Conservation (phyloP, 2,329 filamentous ascomycete species). For the Xylariaceae sp. region DNA sequence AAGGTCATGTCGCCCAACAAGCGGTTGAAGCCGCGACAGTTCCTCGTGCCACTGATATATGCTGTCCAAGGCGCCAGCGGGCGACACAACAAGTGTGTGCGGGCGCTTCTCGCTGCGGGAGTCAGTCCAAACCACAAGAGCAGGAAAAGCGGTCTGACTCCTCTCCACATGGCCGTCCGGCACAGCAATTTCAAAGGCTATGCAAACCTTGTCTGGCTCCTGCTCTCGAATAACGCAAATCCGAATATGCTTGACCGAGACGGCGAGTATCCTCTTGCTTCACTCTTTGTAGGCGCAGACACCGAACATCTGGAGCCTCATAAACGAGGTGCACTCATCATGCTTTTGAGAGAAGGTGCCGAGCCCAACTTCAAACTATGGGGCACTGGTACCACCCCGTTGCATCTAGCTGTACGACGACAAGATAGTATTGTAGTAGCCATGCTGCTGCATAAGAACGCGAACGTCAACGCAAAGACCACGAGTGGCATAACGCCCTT, state of each 20-base stretch:
- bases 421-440: slow-evolving; percentile 7
- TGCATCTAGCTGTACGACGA: slow-evolving; percentile 9
- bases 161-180: slow-evolving; percentile 15
- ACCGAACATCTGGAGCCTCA: slow-evolving; percentile 4
- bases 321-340: slow-evolving; percentile 5
- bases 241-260: slow-evolving; percentile 5
- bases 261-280: slow-evolving; percentile 8
- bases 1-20: neutral
- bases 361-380: slow-evolving; percentile 5
- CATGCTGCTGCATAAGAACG: slow-evolving; percentile 10
- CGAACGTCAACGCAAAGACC: slow-evolving; percentile 6
- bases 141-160: slow-evolving; percentile 13
- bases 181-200: slow-evolving; percentile 16
- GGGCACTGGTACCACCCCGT: slow-evolving; percentile 8
- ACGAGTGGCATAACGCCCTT: slow-evolving; percentile 8
- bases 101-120: slow-evolving; percentile 12
- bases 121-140: slow-evolving; percentile 8
- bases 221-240: slow-evolving; percentile 5
- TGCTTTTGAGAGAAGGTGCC: slow-evolving; percentile 11
- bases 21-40: neutral
- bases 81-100: slow-evolving; percentile 17
- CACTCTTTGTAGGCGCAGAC: slow-evolving; percentile 7
- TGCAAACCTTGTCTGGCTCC: slow-evolving; percentile 17
- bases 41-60: slow-evolving; percentile 1
- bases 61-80: slow-evolving; percentile 12